Percentiles rank a stretch among this genome's conserved stretches.
Conservation (phyloP, 345 rosid genomes). For the Hevea brasiliensis region DNA sequence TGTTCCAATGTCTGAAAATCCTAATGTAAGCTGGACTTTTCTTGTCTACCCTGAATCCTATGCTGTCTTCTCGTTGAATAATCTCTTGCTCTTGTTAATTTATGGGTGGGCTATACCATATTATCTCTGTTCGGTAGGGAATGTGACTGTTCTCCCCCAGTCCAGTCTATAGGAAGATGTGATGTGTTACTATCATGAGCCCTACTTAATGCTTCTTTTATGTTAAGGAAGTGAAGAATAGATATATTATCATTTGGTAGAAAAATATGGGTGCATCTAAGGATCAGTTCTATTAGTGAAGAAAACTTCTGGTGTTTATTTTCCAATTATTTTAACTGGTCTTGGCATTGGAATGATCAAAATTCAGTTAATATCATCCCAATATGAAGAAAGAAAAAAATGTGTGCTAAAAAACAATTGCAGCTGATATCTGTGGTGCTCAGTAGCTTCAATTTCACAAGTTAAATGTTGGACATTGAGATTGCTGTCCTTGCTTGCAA, state of each 20-base stretch:
- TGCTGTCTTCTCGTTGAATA: not conserved
- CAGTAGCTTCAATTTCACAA: not conserved
- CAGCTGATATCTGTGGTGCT: slow-evolving; percentile 8
- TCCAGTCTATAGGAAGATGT: not conserved
- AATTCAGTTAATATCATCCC: not conserved
- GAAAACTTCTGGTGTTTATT: not conserved
- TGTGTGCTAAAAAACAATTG: not conserved
- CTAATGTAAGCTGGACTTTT: not conserved
- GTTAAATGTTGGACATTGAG: not conserved
- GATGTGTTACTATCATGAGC: not conserved
- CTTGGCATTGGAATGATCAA: not conserved
- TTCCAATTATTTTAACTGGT: not conserved
- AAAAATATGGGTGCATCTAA: not conserved
- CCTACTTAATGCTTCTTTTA: not conserved
- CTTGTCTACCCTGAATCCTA: not conserved
- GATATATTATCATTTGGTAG: not conserved
- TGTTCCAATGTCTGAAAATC: too few relatives aligned
- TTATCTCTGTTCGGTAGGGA: not conserved
- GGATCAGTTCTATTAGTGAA: not conserved
- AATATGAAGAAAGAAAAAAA: not conserved
- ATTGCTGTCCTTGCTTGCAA: not conserved
- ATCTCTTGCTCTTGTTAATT: not conserved
- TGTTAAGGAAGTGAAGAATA: not conserved
- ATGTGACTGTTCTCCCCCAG: not conserved
- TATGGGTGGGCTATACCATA: too few relatives aligned